These are phyloP conservation scores for Cadophora malorum DNA, from an alignment of 2,329 filamentous ascomycete genomes.

Conservation along the genomic window DNA sequence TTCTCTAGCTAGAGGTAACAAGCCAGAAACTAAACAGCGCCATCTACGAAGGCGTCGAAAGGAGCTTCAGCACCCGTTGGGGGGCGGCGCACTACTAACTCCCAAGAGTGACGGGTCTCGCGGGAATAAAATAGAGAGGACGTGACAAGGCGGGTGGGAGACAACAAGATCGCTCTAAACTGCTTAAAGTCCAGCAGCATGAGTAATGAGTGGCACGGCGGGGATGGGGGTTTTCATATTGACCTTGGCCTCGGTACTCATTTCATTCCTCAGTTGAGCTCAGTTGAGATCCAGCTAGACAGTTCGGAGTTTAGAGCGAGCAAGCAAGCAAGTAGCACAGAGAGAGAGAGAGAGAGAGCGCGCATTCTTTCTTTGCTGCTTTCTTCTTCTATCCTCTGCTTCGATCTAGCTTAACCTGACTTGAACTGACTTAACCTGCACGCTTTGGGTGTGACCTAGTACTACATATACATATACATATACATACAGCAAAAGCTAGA, in stretches of 20 bases:
- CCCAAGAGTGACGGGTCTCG: background rate
- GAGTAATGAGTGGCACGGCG: background rate
- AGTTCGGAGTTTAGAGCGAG: slow-evolving; percentile 2
- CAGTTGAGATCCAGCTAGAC: background rate
- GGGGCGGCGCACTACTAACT: slow-evolving; percentile 16
- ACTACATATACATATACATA: background rate
- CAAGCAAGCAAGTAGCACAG: background rate
- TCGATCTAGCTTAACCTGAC: background rate
- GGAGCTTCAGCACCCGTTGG: slow-evolving; percentile 23
- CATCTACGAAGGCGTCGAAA: slow-evolving; percentile 10
- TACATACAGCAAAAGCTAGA: background rate
- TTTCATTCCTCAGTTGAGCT: slow-evolving; percentile 9
- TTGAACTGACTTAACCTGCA: background rate
- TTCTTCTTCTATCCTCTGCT: background rate
- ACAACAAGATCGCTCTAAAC: background rate
- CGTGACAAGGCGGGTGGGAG: background rate
- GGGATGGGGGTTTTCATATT: background rate
- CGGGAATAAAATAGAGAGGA: slow-evolving; percentile 13
- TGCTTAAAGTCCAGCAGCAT: background rate
- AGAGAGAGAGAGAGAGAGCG: background rate
- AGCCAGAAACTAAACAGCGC: background rate
- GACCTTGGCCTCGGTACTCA: background rate
- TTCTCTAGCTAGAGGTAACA: background rate
- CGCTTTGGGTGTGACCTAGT: slow-evolving; percentile 13
- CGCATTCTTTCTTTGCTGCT: background rate